Evolutionary conservation across 2,329 filamentous ascomycete genomes (phyloP), one percentile per base, ranked within the genome.

Genomic region (Alternaria ethzedia): DNA sequence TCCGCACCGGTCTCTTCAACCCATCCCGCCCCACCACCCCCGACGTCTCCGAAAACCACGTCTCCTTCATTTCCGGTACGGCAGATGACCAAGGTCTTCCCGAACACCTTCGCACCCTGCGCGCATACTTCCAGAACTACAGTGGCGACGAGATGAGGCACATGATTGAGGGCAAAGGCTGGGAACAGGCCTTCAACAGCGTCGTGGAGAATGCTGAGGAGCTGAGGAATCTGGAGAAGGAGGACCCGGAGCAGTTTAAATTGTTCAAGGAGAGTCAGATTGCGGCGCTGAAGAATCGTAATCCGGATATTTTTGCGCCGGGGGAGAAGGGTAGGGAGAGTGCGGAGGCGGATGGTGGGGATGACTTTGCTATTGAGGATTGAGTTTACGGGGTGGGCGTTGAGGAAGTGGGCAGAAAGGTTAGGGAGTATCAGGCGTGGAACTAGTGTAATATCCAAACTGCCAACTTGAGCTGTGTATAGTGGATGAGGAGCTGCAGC

Each of bases 161-260:
- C 50, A 85, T 85, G 70, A 83, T 87, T 5, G 82, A 85, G 56
- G 82, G 85, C 45, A 85, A 87, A 69, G 90, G 91, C 0, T 86
- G 86, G 54, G 83, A 91, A 12, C 82, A 83, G 59, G 86, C 88
- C 0, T 89, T 93, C 68, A 84, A 87, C 70, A 86, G 89, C 72
- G 83, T 87, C 17, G 87, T 87, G 6, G 85, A 86, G 26, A 91
- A 93, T 67, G 88, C 89, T 0, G 87, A 89, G 65, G 85, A 91
- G 76, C 88, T 91, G 86, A 85, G 86, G 54, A 80, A 81, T 8
- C 88, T 94, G 73, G 84, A 83, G 70, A 70, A 75, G 46, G 78
- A 82, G 32, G 72, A 75, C 20, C 77, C 76, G 0, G 71, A 73
- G 4, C 70, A 74, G 8, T 81, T 80, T 32, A 70, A 70, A 45